Evolutionary conservation across 495 filamentous ascomycete species (phyloP).

Genomic region (Collariella sp.): DNA sequence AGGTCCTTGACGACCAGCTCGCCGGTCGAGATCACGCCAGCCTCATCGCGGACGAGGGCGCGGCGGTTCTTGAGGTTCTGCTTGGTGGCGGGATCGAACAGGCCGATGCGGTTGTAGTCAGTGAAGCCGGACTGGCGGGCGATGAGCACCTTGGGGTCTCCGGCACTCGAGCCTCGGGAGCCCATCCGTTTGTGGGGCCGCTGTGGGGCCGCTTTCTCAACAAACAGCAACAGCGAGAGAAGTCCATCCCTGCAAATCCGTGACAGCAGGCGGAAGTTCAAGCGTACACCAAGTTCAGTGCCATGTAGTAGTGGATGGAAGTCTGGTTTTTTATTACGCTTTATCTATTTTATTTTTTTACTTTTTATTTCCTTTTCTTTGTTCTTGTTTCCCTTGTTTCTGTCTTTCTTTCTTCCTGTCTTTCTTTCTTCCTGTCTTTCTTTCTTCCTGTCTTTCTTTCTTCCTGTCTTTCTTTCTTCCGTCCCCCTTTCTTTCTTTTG

Average conservation of each 20-base stretch:
- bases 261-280: too few species aligned
- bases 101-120: slow-evolving; percentile 57
- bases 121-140: slow-evolving; percentile 36
- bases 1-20: slow-evolving; percentile 88
- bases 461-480: not conserved
- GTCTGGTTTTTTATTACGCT: too few species aligned
- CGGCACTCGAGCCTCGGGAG: too few species aligned
- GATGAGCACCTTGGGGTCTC: slow-evolving; percentile 43
- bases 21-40: slow-evolving; percentile 57
- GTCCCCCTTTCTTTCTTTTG: not conserved
- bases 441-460: not conserved
- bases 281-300: too few species aligned
- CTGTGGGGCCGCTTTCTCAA: too few species aligned
- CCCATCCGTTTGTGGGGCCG: too few species aligned
- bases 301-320: too few species aligned
- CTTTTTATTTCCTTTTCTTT: not conserved
- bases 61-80: slow-evolving; percentile 50
- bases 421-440: not conserved
- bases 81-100: slow-evolving; percentile 62
- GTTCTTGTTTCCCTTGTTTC: not conserved
- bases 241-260: too few species aligned
- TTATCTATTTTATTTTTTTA: not conserved
- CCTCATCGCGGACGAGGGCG: slow-evolving; percentile 48
- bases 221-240: too few species aligned
- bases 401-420: not conserved